These are phyloP conservation scores for Trametes polyzona DNA, from an alignment of 1,284 basidiomycete species.

Conservation along the genomic window DNA sequence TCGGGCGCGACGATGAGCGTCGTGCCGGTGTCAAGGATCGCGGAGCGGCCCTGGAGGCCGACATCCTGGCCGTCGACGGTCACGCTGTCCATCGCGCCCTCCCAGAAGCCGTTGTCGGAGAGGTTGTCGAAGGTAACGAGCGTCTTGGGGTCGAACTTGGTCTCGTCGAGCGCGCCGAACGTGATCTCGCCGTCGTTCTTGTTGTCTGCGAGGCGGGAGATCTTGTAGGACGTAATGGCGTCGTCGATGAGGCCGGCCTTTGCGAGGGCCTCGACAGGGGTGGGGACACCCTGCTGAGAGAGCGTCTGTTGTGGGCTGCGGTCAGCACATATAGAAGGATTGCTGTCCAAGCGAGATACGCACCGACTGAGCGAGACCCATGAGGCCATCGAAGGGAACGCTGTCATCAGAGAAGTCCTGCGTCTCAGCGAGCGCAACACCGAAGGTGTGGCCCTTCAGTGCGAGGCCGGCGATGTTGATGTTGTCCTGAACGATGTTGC, in stretches of 20 bases:
- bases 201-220: slow-evolving; percentile 74
- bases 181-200: slow-evolving; percentile 83
- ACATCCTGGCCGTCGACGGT: slow-evolving; percentile 59
- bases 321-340: neutral
- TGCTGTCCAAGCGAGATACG: slow-evolving; percentile 27
- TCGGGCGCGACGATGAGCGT: slow-evolving; percentile 67
- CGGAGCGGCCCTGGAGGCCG: slow-evolving; percentile 61
- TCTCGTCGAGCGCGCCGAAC: slow-evolving; percentile 78
- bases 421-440: slow-evolving; percentile 68
- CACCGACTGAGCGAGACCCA: slow-evolving; percentile 82
- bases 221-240: slow-evolving; percentile 82
- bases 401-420: slow-evolving; percentile 59
- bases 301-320: slow-evolving; percentile 47
- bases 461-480: slow-evolving; percentile 69
- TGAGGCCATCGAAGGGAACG: slow-evolving; percentile 77
- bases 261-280: slow-evolving; percentile 78
- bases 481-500: slow-evolving; percentile 70
- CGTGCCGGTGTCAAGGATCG: slow-evolving; percentile 83
- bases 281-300: slow-evolving; percentile 67
- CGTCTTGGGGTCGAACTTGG: slow-evolving; percentile 63
- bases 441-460: slow-evolving; percentile 71
- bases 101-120: slow-evolving; percentile 77
- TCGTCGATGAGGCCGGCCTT: slow-evolving; percentile 60
- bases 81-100: slow-evolving; percentile 62
- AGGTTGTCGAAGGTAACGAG: slow-evolving; percentile 64